Evolutionary conservation across 495 filamentous ascomycete species (phyloP), one percentile per base, ranked within the genome.

Genomic region (Aspergillus funiculosus): DNA sequence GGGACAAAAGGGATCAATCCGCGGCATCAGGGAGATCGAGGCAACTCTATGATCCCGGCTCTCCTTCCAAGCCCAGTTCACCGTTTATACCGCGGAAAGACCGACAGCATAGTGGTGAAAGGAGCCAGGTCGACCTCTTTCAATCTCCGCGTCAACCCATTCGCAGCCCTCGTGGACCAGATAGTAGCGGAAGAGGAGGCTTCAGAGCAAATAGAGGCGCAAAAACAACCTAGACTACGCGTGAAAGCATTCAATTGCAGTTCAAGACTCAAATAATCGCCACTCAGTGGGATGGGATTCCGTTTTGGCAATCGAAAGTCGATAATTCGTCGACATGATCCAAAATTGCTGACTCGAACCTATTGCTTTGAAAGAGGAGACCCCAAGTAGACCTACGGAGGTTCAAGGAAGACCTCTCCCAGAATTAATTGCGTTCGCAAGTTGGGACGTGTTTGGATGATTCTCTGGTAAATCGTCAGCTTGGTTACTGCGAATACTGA

Each of bases 11-110:
- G 35, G 69, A 77, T 20, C 66, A 67, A 1, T 78, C 77, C 17
- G 58, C 70, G 8, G 59, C 72, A 6, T 62, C 69, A 41, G 60
- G 54, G 29, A 64, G 65, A 28, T 65, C 64, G 9, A 65, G 62
- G 29, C 72, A 79, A 58, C 74, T 92, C 7, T 95, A 80, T 66
- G 87, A 95, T 59, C 88, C 89, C 2, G 74, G 67, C 21, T 85
- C 78, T 55, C 64, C 82, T 5, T 64, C 74, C 9, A 89, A 80
- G 55, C 75, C 78, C 19, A 79, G 75, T 20, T 68, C 69, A 37
- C 54, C 73, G 15, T 69, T 77, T 43, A 56, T 71, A 40, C 75
- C 78, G 46, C 75, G 72, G 44, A 77, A 76, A 50, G 72, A 73
- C 22, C 57, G 58, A 39, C 60, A 54, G 20, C 54, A 51, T 19